Conservation (phyloP, 1,284 basidiomycete genomes). For the Rhodofomes roseus region DNA sequence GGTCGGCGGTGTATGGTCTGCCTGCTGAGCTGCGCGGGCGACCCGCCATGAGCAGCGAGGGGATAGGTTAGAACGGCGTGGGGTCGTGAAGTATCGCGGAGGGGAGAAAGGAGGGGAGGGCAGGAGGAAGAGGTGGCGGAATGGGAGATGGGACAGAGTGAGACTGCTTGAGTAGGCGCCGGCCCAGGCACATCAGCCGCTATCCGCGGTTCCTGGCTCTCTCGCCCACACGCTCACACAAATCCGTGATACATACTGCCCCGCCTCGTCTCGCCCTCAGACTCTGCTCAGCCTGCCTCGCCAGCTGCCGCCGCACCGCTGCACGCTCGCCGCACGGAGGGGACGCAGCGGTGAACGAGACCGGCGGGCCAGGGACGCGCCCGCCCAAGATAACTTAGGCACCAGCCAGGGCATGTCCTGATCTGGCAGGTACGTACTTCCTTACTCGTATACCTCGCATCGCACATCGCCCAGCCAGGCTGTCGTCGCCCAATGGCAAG, state of each 20-base stretch:
- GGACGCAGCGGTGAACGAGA: background rate
- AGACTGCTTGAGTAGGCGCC: slow-evolving; percentile 8
- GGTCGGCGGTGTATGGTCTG: slow-evolving; percentile 22
- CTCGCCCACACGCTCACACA: slow-evolving; percentile 5
- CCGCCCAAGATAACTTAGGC: background rate
- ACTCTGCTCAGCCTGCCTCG: background rate
- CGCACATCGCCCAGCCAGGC: background rate
- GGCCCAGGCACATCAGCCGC: slow-evolving; percentile 22
- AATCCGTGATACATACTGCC: background rate
- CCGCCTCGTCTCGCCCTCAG: background rate
- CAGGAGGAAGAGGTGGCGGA: slow-evolving; percentile 9
- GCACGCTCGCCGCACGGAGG: background rate
- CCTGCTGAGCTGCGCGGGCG: slow-evolving; percentile 19
- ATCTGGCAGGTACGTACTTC: background rate
- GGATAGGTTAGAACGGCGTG: slow-evolving; percentile 8
- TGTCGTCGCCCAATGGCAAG: background rate
- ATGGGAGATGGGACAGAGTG: slow-evolving; percentile 13
- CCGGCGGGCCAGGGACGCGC: background rate
- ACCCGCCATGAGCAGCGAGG: slow-evolving; percentile 19
- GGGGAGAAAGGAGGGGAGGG: slow-evolving; percentile 9
- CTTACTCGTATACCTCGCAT: no score
- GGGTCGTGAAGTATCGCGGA: slow-evolving; percentile 11
- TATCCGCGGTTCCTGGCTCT: slow-evolving; percentile 10
- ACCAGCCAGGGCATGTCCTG: background rate
- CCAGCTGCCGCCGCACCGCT: background rate